Conservation (phyloP, 1,284 basidiomycete species). For the Exobasidium rhododendri region DNA sequence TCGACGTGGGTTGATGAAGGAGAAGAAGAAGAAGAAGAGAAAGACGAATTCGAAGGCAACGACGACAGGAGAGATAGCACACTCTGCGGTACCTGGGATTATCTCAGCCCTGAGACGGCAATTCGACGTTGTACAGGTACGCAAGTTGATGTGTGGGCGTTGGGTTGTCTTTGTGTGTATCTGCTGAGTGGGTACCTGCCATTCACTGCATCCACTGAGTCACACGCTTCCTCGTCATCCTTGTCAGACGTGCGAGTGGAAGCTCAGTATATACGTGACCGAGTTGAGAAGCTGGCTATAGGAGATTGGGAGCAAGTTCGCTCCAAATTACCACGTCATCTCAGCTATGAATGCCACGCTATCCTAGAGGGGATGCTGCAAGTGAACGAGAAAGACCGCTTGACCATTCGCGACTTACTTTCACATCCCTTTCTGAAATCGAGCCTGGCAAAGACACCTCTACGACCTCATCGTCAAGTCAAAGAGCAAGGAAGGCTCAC, state of each 20-base stretch:
- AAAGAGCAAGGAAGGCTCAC: background rate
- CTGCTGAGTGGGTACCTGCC: background rate
- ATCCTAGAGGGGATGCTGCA: conserved; percentile 7
- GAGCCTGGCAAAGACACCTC: background rate
- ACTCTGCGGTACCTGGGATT: conserved; percentile 6
- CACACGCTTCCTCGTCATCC: background rate
- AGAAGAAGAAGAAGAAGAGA: no score
- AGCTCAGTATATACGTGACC: background rate
- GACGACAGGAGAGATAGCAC: background rate
- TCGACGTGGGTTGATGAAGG: conserved; percentile 3
- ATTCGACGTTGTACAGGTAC: conserved; percentile 1
- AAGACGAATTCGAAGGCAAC: background rate
- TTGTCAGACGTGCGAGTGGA: background rate
- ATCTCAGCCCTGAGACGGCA: conserved; percentile 5
- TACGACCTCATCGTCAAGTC: background rate
- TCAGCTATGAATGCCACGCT: background rate
- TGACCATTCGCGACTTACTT: background rate
- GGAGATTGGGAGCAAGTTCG: conserved; percentile 5
- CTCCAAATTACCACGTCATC: background rate
- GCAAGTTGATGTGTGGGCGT: background rate
- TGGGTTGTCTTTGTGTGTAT: conserved; percentile 2
- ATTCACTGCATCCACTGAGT: background rate
- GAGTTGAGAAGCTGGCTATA: background rate
- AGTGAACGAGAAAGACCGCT: background rate
- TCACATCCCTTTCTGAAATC: background rate